phyloP scores from a whole-genome alignment of 768 basidiomycete species.

The Gloeopeniophorella convolvens region DNA sequence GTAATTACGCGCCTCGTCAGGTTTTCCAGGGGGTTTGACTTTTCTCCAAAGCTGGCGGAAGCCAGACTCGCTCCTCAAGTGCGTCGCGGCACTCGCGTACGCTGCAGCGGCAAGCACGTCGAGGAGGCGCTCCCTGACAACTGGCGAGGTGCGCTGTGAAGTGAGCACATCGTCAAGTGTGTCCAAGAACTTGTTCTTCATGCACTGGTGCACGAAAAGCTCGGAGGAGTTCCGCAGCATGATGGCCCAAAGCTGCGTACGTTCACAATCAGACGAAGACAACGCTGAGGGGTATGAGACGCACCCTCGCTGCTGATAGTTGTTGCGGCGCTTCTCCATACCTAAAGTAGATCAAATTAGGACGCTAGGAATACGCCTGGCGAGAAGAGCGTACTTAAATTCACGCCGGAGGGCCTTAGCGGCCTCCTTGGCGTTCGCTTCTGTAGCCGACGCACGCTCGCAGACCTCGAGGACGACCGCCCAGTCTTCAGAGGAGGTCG shows the following conservation, averaged over 20 bases:
- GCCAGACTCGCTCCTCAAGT: slow-evolving; percentile 32
- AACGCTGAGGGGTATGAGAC: not conserved
- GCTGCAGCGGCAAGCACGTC: slow-evolving; percentile 81
- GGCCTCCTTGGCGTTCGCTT: slow-evolving; percentile 76
- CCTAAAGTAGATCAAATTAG: slow-evolving; percentile 7
- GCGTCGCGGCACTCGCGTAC: slow-evolving; percentile 47
- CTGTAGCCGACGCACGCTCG: slow-evolving; percentile 69
- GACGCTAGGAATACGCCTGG: not conserved
- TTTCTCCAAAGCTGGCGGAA: slow-evolving; percentile 75
- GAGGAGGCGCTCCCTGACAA: slow-evolving; percentile 72
- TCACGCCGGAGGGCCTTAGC: slow-evolving; percentile 75
- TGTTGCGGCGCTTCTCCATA: slow-evolving; percentile 20
- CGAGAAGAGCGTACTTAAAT: slow-evolving; percentile 56
- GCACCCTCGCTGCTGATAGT: slow-evolving; percentile 20
- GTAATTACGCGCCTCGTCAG: slow-evolving; percentile 54
- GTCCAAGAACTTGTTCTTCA: slow-evolving; percentile 72
- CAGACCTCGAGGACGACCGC: slow-evolving; percentile 77
- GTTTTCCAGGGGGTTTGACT: slow-evolving; percentile 73
- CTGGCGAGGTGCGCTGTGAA: slow-evolving; percentile 61
- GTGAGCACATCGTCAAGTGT: slow-evolving; percentile 68
- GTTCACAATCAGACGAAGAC: slow-evolving; percentile 4
- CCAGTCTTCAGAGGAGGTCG: slow-evolving; percentile 80
- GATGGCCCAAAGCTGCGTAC: slow-evolving; percentile 73
- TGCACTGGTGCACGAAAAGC: slow-evolving; percentile 61
- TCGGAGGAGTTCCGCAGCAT: slow-evolving; percentile 80